Base-by-base conservation (phyloP, 1,139 yeast species). In the Debaryomycetaceae sp. region DNA sequence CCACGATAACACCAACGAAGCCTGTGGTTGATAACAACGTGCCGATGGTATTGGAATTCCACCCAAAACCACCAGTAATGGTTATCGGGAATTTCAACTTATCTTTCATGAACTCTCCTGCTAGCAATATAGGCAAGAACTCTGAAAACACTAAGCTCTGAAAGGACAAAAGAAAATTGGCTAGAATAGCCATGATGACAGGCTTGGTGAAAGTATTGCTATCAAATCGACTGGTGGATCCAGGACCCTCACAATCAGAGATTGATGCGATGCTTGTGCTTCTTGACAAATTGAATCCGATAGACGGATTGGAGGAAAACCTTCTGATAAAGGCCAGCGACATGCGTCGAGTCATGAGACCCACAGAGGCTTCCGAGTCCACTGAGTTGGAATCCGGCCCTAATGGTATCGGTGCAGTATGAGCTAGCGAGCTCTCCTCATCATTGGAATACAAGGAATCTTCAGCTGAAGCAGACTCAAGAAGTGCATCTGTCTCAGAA, bases 61-160 rank as follows among this genome's bases (percentile, higher is more conserved):
- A 58, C n/a, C 53, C 54, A 42, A 54, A 54, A 4, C 63, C 64
- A 2, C 64, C 64, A 15, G 43, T 42, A 9, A 55, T 49, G n/a
- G 27, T 37, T 27, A 49, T 46, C 8, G 63, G 64, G 46, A 78
- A 75, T 25, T 52, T 44, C 14, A 75, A 45, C 14, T 51, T 41
- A 9, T 48, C 49, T 1, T 50, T 48, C 23, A 46, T 53, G 28
- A 71, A 54, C 20, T 62, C 58, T n/a, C 75, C 62, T 0, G 83
- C 79, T 12, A 77, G 52, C 34, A 74, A 71, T 4, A 78, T 72
- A 8, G 85, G 83, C 27, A 76, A 53, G 38, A 78, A 74, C 48
- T 78, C 83, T 31, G 62, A 64, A 46, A 61, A 74, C 3, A 74
- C 71, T n/a, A 74, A 56, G 6, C 61, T 49, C 43, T 75, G 81